These are phyloP conservation scores for Anisodus tanguticus DNA, from an alignment of 257 asterid genomes.

Conservation along the genomic window DNA sequence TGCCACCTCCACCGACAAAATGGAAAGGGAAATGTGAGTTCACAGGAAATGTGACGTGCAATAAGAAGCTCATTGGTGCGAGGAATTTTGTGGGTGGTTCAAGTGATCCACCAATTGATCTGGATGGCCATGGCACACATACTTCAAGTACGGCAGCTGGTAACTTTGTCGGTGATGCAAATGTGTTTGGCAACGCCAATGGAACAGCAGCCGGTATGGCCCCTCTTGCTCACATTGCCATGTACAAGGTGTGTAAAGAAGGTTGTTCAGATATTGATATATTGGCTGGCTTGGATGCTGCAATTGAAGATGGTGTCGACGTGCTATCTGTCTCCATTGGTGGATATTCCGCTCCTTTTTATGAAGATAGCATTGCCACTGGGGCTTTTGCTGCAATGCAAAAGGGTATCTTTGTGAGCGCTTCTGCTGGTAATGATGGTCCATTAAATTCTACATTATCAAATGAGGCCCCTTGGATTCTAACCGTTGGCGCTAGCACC, in stretches of 20 bases:
- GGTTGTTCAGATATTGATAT: constrained; percentile 34
- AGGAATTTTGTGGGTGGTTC: constrained; percentile 41
- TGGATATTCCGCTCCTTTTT: constrained; percentile 28
- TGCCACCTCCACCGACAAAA: constrained; percentile 61
- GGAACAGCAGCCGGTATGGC: constrained; percentile 49
- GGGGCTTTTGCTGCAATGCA: constrained; percentile 36
- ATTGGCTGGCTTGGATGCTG: constrained; percentile 37
- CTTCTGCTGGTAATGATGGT: constrained; percentile 36
- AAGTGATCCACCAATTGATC: constrained; percentile 38
- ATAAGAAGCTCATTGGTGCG: constrained; percentile 60
- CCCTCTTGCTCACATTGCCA: constrained; percentile 37
- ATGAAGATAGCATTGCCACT: constrained; percentile 28
- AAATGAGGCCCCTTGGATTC: constrained; percentile 42
- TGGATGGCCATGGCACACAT: constrained; percentile 49
- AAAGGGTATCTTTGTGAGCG: constrained; percentile 31
- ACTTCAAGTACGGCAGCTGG: constrained; percentile 50
- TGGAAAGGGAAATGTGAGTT: constrained; percentile 67
- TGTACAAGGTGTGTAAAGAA: constrained; percentile 34
- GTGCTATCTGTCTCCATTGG: constrained; percentile 36
- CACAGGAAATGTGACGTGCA: constrained; percentile 39
- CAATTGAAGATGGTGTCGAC: constrained; percentile 38
- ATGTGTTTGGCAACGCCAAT: constrained; percentile 41
- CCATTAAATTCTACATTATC: constrained; percentile 27
- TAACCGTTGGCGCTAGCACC: constrained; percentile 42
- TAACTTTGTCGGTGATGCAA: constrained; percentile 43